Conservation (phyloP, 495 filamentous ascomycete species). For the Rusavskia elegans region DNA sequence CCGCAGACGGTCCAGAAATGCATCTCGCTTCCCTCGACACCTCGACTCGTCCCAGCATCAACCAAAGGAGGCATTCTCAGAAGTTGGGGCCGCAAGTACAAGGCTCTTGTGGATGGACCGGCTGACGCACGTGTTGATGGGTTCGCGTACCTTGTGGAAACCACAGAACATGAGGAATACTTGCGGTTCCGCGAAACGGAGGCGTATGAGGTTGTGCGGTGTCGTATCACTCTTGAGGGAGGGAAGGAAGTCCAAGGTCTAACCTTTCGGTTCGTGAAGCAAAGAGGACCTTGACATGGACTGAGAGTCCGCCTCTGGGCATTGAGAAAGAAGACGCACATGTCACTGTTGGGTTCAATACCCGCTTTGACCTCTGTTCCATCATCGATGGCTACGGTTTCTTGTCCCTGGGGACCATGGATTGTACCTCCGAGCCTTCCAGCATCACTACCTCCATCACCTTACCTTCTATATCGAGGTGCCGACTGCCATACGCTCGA, state of each 20-base stretch:
- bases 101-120: constrained; percentile 21
- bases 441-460: too few relatives aligned
- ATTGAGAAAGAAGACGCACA: too few relatives aligned
- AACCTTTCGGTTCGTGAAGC: constrained; percentile 5
- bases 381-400: too few relatives aligned
- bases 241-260: background rate
- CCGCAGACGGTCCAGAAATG: constrained; percentile 12
- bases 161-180: constrained; percentile 21
- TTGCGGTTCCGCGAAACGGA: constrained; percentile 23
- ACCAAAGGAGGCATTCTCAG: constrained; percentile 17
- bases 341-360: too few relatives aligned
- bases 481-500: too few relatives aligned
- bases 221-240: constrained; percentile 13
- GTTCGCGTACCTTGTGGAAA: constrained; percentile 20
- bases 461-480: too few relatives aligned
- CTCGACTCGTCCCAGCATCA: constrained; percentile 7
- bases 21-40: constrained; percentile 4
- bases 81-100: constrained; percentile 25
- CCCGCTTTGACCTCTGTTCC: too few relatives aligned
- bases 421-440: too few relatives aligned
- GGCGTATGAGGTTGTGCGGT: constrained; percentile 28
- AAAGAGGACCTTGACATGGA: background rate
- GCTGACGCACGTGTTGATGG: constrained; percentile 13
- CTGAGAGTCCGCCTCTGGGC: too few relatives aligned
- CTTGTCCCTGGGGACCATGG: too few relatives aligned